Base-by-base conservation (phyloP, 768 basidiomycete species). In the Austroboletus eburneus region DNA sequence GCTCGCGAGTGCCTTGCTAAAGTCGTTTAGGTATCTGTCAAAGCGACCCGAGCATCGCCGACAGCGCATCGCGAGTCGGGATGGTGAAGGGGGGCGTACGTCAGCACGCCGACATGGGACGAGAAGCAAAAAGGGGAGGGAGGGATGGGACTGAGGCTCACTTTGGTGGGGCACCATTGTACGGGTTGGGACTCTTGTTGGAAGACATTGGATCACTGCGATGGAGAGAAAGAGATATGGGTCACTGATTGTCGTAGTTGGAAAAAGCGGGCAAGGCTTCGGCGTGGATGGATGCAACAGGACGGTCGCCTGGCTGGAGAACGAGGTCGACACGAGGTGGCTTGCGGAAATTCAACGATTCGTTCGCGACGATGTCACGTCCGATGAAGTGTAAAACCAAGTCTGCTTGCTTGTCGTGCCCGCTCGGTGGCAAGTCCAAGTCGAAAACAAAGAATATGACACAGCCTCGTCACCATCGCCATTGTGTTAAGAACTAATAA, bases 1-100 rank as follows among this genome's bases (percentile, higher is more conserved):
- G 45, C 72, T 63, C 9, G 80, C 79, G 32, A 81, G 74, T 1
- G 80, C 80, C 54, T 81, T 81, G 64, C 77, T 79, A 58, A 80
- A 80, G 56, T 80, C 78, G 51, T 79, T 77, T 42, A 80, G 58
- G 58, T 80, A 80, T 61, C 75, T 76, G 56, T 37, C 17, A 27
- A 36, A 17, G 5, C 23, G 20, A 32, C 38, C 33, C 22, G n/a
- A n/a, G n/a, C n/a, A n/a, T n/a, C 23, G 23, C 14, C 48, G 43
- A 33, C 18, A 16, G 45, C 32, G 24, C 16, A 41, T 23, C 12
- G 29, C 13, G 39, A 23, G 48, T 41, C 47, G 34, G 14, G 32
- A 29, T 36, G 46, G 39, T 25, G 17, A 29, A 29, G 29, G 16
- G 12, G 32, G 33, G 24, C 30, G 37, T 10, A 42, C 24, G 42